Evolutionary conservation across 345 rosid species (phyloP).

Genomic region (Raphanus sativus): DNA sequence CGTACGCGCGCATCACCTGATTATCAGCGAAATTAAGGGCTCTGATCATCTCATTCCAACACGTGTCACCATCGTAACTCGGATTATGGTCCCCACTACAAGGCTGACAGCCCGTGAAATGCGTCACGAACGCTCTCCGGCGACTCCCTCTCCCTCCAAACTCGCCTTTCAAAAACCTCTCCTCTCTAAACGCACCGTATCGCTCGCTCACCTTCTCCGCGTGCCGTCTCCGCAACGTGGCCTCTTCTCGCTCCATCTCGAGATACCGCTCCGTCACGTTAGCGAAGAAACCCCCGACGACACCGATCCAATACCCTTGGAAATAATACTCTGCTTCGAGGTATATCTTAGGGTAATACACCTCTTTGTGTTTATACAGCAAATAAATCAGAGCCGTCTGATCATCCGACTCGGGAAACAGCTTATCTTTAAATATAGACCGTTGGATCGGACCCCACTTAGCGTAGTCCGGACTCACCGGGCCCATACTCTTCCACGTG

Average conservation of each 20-base stretch:
- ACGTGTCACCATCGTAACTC: constrained; percentile 63
- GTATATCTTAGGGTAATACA: constrained; percentile 57
- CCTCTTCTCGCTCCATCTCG: constrained; percentile 49
- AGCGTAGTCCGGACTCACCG: constrained; percentile 50
- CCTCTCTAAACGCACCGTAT: constrained; percentile 64
- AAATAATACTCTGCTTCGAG: constrained; percentile 67
- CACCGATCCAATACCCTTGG: constrained; percentile 74
- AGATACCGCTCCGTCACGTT: constrained; percentile 58
- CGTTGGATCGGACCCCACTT: constrained; percentile 76
- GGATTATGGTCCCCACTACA: constrained; percentile 78
- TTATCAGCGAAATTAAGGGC: constrained; percentile 91
- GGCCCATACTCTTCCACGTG: constrained; percentile 77
- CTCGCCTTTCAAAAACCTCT: constrained; percentile 49
- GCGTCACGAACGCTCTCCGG: constrained; percentile 76
- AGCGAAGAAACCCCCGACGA: constrained; percentile 49
- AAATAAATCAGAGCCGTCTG: constrained; percentile 80
- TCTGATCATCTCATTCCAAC: constrained; percentile 78
- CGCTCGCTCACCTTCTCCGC: constrained; percentile 82
- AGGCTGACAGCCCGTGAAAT: constrained; percentile 95
- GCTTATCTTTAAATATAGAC: constrained; percentile 70
- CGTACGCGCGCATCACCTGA: constrained; percentile 80
- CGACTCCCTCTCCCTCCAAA: constrained; percentile 59
- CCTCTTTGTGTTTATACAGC: constrained; percentile 49
- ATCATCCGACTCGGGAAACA: constrained; percentile 80
- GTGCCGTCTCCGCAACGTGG: constrained; percentile 58